These are phyloP conservation scores for Boletus speciosus DNA, from an alignment of 768 basidiomycete genomes.

Conservation along the genomic window DNA sequence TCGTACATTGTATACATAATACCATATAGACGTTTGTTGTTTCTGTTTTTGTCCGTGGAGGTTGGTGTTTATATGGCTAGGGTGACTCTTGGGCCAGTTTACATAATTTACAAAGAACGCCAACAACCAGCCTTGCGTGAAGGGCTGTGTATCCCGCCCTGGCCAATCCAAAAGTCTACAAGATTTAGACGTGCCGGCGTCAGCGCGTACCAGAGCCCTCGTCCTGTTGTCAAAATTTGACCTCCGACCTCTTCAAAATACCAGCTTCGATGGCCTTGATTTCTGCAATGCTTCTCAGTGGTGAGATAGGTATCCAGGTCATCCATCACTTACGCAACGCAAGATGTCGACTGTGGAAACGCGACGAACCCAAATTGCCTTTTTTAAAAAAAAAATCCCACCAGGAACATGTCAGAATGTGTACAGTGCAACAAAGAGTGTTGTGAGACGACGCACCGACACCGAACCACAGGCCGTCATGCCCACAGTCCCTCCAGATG, in stretches of 20 bases:
- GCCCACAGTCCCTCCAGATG: conserved; percentile 30
- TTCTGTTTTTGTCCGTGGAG: neutral
- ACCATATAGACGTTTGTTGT: neutral
- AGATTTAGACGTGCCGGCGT: neutral
- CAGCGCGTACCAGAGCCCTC: neutral
- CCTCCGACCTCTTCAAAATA: conserved; percentile 21
- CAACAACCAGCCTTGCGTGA: neutral
- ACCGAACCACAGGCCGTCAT: conserved; percentile 36
- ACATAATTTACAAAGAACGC: neutral
- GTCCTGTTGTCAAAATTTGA: conserved; percentile 12
- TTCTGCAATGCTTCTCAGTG: conserved; percentile 14
- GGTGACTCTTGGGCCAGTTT: neutral
- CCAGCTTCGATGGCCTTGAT: conserved; percentile 31
- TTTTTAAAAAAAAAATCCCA: neutral
- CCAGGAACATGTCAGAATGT: neutral
- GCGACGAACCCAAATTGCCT: conserved; percentile 25
- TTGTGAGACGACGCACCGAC: conserved; percentile 19
- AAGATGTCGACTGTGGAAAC: conserved; percentile 31
- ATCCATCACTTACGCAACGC: conserved; percentile 28
- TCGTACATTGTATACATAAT: conserved; percentile 4
- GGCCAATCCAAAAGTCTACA: neutral
- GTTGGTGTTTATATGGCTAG: neutral
- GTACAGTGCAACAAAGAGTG: neutral
- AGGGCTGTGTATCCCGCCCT: neutral
- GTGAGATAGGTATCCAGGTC: neutral